These are phyloP conservation scores for Basidiobolus meristosporus DNA, from an alignment of 371 early-diverging fungal genomes.

Conservation along the genomic window DNA sequence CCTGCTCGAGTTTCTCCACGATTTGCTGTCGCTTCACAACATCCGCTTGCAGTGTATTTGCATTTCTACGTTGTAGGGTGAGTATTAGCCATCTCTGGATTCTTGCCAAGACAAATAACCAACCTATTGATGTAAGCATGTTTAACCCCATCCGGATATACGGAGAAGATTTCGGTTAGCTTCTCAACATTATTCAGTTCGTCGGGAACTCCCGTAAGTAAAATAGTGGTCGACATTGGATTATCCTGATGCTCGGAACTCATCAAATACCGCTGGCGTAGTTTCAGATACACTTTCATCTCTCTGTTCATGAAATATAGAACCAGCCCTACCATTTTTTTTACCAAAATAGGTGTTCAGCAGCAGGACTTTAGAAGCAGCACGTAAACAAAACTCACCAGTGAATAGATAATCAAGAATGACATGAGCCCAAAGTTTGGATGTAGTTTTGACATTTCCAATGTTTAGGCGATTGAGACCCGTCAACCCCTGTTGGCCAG, in stretches of 20 bases:
- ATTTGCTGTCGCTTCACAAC: not conserved
- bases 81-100: no score
- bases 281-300: conserved; percentile 32
- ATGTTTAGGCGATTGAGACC: conserved; percentile 34
- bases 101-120: no score
- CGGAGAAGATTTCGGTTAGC: conserved; percentile 24
- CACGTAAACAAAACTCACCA: no score
- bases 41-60: not conserved
- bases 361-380: no score
- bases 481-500: conserved; percentile 12
- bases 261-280: conserved; percentile 41
- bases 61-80: no score
- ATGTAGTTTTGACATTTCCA: no score
- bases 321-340: conserved; percentile 10
- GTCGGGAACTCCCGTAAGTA: conserved; percentile 32
- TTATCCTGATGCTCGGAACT: conserved; percentile 30
- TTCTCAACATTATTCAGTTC: conserved; percentile 20
- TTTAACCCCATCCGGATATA: conserved; percentile 65
- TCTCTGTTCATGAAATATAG: conserved; percentile 36
- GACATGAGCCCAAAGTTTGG: no score
- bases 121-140: no score
- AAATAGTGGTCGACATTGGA: conserved; percentile 38
- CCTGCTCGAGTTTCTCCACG: no score
- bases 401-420: no score
- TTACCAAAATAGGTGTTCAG: conserved; percentile 35